These are phyloP conservation scores for Dioscorea dumetorum DNA, from an alignment of 106 monocot species.

Conservation along the genomic window DNA sequence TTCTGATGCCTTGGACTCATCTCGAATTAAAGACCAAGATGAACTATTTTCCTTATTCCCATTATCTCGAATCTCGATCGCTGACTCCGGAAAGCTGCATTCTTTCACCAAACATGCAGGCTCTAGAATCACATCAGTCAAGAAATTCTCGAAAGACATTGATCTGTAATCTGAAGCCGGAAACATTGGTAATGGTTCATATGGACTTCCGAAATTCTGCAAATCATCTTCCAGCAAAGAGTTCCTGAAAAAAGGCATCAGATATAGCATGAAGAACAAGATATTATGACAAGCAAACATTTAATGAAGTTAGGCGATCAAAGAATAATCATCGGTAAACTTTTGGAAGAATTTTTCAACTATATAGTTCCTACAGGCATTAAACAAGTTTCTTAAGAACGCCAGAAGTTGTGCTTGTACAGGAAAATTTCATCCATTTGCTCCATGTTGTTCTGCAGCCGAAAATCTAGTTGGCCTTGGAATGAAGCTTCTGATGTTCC, in stretches of 20 bases:
- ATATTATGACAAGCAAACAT: too few relatives aligned
- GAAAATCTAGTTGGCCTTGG: constrained; percentile 8
- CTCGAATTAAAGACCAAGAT: neutral
- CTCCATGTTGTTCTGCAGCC: constrained; percentile 21
- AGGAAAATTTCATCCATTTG: constrained; percentile 30
- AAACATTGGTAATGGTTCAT: constrained; percentile 4
- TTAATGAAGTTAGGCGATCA: too few relatives aligned
- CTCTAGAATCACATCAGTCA: constrained; percentile 19
- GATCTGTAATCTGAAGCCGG: constrained; percentile 4
- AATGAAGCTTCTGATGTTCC: constrained; percentile 9
- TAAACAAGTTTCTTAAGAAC: constrained; percentile 9
- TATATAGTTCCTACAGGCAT: constrained; percentile 2
- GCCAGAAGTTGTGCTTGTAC: constrained; percentile 21
- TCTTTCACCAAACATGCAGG: constrained; percentile 7
- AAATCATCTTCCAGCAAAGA: constrained; percentile 17
- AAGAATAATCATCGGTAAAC: too few relatives aligned
- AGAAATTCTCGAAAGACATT: constrained; percentile 19
- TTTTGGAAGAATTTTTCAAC: neutral
- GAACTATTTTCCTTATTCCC: constrained; percentile 8
- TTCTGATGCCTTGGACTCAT: neutral
- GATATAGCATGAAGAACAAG: neutral
- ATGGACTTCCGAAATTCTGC: constrained; percentile 3
- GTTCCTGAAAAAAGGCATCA: constrained; percentile 18
- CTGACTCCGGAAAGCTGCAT: neutral
- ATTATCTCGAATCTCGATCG: neutral